Percentiles rank a stretch among this genome's conserved stretches.
Conservation (phyloP, 306 rosid genomes). For the Geum urbanum region DNA sequence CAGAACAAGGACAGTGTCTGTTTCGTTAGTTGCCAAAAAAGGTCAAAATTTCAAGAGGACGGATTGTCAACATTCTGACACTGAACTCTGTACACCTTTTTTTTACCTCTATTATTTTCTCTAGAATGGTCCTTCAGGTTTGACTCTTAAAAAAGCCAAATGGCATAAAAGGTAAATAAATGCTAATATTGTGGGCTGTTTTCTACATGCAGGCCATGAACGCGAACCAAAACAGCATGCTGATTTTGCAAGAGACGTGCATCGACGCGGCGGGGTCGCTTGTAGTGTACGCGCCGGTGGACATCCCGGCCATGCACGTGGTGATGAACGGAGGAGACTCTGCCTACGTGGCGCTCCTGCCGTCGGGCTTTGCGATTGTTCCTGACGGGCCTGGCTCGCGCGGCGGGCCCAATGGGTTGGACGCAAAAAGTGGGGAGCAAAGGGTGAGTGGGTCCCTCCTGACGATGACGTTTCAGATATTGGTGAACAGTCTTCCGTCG, state of each 20-base stretch:
- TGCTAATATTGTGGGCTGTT: neutral
- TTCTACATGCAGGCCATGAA: slow-evolving; percentile 58
- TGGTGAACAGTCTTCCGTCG: slow-evolving; percentile 86
- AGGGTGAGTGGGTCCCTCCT: slow-evolving; percentile 70
- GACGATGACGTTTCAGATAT: slow-evolving; percentile 91
- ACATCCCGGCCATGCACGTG: slow-evolving; percentile 95
- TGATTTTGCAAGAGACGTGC: slow-evolving; percentile 88
- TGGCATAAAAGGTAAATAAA: slow-evolving; percentile 23
- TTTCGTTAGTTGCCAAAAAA: slow-evolving; percentile 31
- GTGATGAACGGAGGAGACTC: slow-evolving; percentile 98
- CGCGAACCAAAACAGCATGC: slow-evolving; percentile 88
- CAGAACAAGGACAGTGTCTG: slow-evolving; percentile 33
- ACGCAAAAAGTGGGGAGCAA: slow-evolving; percentile 10
- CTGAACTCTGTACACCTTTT: slow-evolving; percentile 20
- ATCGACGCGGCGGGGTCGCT: slow-evolving; percentile 82
- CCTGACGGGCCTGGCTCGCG: slow-evolving; percentile 79
- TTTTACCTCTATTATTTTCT: neutral
- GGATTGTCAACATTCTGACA: slow-evolving; percentile 30
- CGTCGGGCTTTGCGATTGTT: slow-evolving; percentile 77
- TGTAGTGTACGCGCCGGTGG: slow-evolving; percentile 97
- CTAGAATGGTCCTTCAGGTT: slow-evolving; percentile 15
- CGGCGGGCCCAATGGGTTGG: slow-evolving; percentile 27
- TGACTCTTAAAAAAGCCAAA: slow-evolving; percentile 25
- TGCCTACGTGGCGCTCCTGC: slow-evolving; percentile 82
- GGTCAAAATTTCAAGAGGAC: slow-evolving; percentile 53